Percentiles rank a stretch among this genome's conserved stretches.
phyloP scores from a whole-genome alignment of 805 yeast species.

The Grigorovia humatica region DNA sequence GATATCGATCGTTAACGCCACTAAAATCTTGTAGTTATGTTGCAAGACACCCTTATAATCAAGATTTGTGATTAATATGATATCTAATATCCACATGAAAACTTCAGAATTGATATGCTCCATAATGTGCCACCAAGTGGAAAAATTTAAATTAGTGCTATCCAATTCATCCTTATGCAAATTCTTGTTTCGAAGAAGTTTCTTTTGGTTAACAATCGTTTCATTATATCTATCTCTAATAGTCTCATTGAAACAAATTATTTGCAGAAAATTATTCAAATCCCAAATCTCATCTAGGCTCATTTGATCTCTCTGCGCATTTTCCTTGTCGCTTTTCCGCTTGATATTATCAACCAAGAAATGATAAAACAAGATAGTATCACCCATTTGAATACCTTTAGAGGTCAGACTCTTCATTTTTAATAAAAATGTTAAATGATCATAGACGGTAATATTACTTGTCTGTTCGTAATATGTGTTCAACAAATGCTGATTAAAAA shows the following conservation, averaged over 20 bases:
- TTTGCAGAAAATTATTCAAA: constrained; percentile 21
- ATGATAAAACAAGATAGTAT: constrained; percentile 26
- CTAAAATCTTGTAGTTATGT: constrained; percentile 31
- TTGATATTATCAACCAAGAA: constrained; percentile 7
- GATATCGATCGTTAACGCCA: constrained; percentile 33
- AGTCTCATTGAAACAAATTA: constrained; percentile 22
- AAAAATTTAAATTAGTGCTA: constrained; percentile 15
- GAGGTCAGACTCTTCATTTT: constrained; percentile 29
- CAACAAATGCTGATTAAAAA: constrained; percentile 2
- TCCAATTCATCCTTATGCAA: constrained; percentile 24
- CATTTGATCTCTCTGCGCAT: background rate
- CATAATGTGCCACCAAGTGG: constrained; percentile 25
- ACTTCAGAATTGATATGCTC: constrained; percentile 19
- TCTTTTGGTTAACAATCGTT: constrained; percentile 17
- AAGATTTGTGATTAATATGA: constrained; percentile 11
- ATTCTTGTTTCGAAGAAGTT: constrained; percentile 19
- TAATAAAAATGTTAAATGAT: constrained; percentile 20
- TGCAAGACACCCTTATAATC: background rate
- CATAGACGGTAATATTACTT: constrained; percentile 3
- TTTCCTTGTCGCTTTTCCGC: background rate
- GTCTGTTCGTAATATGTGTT: background rate
- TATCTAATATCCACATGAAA: constrained; percentile 27
- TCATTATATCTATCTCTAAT: constrained; percentile 19
- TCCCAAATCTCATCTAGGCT: constrained; percentile 16
- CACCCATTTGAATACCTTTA: constrained; percentile 28